phyloP scores from a whole-genome alignment of 2,329 filamentous ascomycete genomes.

The Bertia moriformis region DNA sequence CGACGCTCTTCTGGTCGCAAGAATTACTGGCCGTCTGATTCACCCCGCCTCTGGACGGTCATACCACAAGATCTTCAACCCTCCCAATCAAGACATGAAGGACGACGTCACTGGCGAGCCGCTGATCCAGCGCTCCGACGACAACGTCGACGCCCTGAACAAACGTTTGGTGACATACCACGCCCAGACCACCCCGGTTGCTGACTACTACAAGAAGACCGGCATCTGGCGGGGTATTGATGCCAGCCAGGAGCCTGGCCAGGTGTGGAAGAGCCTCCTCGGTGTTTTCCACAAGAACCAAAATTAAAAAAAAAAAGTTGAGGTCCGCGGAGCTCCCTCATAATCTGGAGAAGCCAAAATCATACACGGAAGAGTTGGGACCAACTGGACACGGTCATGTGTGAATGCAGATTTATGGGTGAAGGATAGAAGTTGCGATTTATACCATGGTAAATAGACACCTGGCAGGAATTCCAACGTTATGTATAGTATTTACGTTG shows the following conservation, averaged over 20 bases:
- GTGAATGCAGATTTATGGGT: too few relatives aligned
- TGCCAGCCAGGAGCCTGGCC: conserved; percentile 85
- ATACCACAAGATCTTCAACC: conserved; percentile 99
- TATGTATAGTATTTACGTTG: not conserved
- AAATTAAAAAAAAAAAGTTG: too few relatives aligned
- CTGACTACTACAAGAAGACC: conserved; percentile 91
- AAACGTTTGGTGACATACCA: conserved; percentile 92
- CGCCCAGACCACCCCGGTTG: conserved; percentile 80
- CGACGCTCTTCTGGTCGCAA: conserved; percentile 79
- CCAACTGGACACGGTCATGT: too few relatives aligned
- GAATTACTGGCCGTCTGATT: conserved; percentile 89
- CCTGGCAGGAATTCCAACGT: not conserved
- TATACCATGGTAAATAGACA: too few relatives aligned
- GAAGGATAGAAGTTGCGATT: too few relatives aligned
- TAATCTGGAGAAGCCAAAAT: too few relatives aligned
- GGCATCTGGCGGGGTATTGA: conserved; percentile 95
- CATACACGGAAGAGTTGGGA: too few relatives aligned
- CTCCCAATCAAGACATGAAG: conserved; percentile 82
- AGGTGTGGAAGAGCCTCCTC: conserved; percentile 89
- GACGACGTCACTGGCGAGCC: conserved; percentile 96
- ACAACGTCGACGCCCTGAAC: conserved; percentile 90
- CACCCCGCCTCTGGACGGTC: conserved; percentile 92
- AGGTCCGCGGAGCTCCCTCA: too few relatives aligned
- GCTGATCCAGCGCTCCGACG: conserved; percentile 86
- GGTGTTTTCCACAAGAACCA: conserved; percentile 57